Evolutionary conservation across 768 basidiomycete species (phyloP), one percentile per base, ranked within the genome.

Genomic region (Kwoniella heveanensis): DNA sequence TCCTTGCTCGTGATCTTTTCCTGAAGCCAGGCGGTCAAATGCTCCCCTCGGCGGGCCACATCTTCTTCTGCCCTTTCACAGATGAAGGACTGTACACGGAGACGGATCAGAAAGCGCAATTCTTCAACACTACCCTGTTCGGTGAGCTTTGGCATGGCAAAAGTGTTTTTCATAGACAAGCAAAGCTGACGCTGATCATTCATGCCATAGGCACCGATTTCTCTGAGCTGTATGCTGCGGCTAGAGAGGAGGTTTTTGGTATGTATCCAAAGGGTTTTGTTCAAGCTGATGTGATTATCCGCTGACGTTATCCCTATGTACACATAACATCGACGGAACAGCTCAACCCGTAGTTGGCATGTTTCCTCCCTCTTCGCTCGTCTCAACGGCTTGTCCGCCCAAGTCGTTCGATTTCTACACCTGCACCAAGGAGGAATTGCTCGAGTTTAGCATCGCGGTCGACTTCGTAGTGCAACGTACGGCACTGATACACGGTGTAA

Each of bases 321-420:
- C n/a, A n/a, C n/a, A 37, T 32, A 46, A 7, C 29, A n/a, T 54
- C 26, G 25, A 24, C 25, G 48, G 1, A 53, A 17, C 51, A 77
- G 78, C 73, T 22, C 78, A 79, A 61, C 77, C 77, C 0, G 69
- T 79, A 25, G 73, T 79, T 27, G 78, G 78, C 17, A 73, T 76
- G 68, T 78, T 79, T 52, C 73, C 73, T 1, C 76, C 78, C 17
- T 56, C 71, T 0, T 72, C 74, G 0, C 68, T 79, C 8, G 48
- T 79, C 2, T 64, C 73, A 2, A 49, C 62, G 26, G 68, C 74
- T 17, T 71, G 70, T 55, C 49, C 69, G n/a, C 76, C 78, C 2
- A 73, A 69, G 60, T 61, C 66, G 5, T 77, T 79, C 66, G 77
- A 79, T 49, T 79, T 79, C 62, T 73, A 77, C 58, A 71, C 71